phyloP scores from a whole-genome alignment of 768 basidiomycete species.

The Mrakia hoshinonis region DNA sequence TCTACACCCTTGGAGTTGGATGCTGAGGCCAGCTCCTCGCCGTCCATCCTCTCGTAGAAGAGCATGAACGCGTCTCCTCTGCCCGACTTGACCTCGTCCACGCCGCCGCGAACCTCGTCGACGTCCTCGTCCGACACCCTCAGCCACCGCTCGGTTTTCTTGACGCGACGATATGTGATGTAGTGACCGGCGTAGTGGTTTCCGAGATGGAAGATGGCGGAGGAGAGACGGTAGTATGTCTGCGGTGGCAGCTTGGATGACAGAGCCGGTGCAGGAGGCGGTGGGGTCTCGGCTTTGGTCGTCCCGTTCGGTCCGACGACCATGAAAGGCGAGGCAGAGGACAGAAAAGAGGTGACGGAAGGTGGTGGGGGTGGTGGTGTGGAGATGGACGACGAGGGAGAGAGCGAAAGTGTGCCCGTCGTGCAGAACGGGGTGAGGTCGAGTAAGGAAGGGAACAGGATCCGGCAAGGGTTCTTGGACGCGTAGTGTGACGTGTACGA shows the following conservation, averaged over 20 bases:
- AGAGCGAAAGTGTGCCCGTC: slow-evolving; percentile 58
- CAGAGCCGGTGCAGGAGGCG: background rate
- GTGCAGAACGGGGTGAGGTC: slow-evolving; percentile 85
- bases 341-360: background rate
- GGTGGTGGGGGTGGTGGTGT: slow-evolving; percentile 44
- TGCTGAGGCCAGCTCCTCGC: background rate
- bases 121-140: slow-evolving; percentile 60
- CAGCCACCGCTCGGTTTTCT: slow-evolving; percentile 54
- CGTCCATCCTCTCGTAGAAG: slow-evolving; percentile 72
- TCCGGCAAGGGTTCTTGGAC: slow-evolving; percentile 71
- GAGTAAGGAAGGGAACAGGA: slow-evolving; percentile 76
- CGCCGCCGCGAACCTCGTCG: slow-evolving; percentile 46
- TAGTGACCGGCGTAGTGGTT: slow-evolving; percentile 87
- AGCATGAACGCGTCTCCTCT: slow-evolving; percentile 81
- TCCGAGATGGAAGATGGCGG: slow-evolving; percentile 87
- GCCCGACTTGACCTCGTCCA: slow-evolving; percentile 62
- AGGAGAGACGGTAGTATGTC: slow-evolving; percentile 73
- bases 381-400: slow-evolving; percentile 64
- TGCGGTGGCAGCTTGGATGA: slow-evolving; percentile 44
- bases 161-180: slow-evolving; percentile 74
- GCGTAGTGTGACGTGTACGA: slow-evolving; percentile 66
- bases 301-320: slow-evolving; percentile 49
- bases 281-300: background rate
- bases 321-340: slow-evolving; percentile 45
- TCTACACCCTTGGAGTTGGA: background rate